Evolutionary conservation across 176 grass and related monocot genomes (phyloP), one percentile per base, ranked within the genome.

Genomic region (Oryza officinalis): DNA sequence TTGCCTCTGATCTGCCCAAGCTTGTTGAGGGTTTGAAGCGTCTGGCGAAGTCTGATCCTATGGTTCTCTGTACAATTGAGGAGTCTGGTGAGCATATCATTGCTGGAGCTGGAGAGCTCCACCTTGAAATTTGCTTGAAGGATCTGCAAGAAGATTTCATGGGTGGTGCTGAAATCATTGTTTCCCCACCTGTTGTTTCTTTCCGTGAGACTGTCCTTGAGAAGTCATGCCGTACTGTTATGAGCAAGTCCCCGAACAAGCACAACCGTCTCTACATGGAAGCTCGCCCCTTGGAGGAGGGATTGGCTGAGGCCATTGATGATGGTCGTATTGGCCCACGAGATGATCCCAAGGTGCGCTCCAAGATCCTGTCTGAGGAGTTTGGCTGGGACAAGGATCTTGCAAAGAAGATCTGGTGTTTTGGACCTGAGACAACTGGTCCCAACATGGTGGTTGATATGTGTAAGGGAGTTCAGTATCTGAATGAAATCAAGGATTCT

Each of bases 331-430:
- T 97, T 75, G 94, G 94, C 22, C 91, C 94, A 4, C 87, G 87
- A 30, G 94, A 97, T 69, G 94, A 97, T 67, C 91, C 91, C 0
- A 97, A 97, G 75, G 85, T 88, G 2, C 84, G 91, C 10, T 85
- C 91, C 10, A 94, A 97, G 82, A 90, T 92, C 46, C 82, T 92
- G 0, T 94, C 94, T 14, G 89, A 94, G 40, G 94, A 97, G 75
- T 97, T 90, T 22, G 91, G 91, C 3, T 97, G 94, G 94, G 91
- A 94, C 80, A 94, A 97, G 81, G 94, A 97, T 75, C 87, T 97
- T 23, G 91, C 94, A 26, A 97, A 97, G 94, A 97, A 93, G 78
- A 97, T 97, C 3, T 97, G 94, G 94, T 97, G 94, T 75, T 97
- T 97, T n/a, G 94, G 94, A 37, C 94, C 94, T 46, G 94, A 97